phyloP scores from a whole-genome alignment of 192 early-diverging fungal genomes.

The Cladochytrium replicatum region DNA sequence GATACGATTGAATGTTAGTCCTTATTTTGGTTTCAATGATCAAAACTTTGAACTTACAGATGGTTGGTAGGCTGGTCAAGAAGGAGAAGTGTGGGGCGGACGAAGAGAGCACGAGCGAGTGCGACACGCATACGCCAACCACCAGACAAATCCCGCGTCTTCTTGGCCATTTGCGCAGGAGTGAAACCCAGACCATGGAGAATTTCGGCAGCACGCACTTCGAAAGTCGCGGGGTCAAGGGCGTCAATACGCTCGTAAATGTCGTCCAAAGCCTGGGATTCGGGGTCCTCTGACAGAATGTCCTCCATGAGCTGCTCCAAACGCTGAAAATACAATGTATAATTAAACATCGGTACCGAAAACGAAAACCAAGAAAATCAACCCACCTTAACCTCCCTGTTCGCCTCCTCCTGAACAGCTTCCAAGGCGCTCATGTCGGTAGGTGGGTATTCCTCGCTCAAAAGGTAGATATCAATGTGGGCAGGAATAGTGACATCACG shows the following conservation, averaged over 20 bases:
- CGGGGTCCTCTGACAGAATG: conserved; percentile 70
- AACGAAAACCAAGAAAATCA: background rate
- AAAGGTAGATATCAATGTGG: conserved; percentile 93
- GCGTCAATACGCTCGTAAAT: conserved; percentile 93
- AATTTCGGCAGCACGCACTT: conserved; percentile 80
- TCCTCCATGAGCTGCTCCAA: conserved; percentile 90
- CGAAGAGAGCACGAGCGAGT: conserved; percentile 91
- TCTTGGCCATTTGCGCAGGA: conserved; percentile 76
- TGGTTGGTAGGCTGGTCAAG: conserved; percentile 68
- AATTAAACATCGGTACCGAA: no score
- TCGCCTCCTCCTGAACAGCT: conserved; percentile 83
- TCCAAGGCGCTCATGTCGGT: conserved; percentile 85
- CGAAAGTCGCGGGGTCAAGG: conserved; percentile 90
- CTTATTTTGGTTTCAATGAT: no score
- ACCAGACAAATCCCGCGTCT: conserved; percentile 96
- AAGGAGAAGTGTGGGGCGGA: conserved; percentile 65
- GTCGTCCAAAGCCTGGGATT: conserved; percentile 81
- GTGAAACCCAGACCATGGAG: conserved; percentile 92
- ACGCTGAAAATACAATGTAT: no score
- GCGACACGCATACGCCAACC: conserved; percentile 99
- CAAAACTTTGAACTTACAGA: no score
- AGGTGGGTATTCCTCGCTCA: conserved; percentile 92
- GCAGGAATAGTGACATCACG: conserved; percentile 92
- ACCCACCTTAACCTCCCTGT: conserved; percentile 66
- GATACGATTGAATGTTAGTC: no score